Base-by-base conservation (phyloP, 495 filamentous ascomycete genomes). In the Penicillium atrosanguineum region DNA sequence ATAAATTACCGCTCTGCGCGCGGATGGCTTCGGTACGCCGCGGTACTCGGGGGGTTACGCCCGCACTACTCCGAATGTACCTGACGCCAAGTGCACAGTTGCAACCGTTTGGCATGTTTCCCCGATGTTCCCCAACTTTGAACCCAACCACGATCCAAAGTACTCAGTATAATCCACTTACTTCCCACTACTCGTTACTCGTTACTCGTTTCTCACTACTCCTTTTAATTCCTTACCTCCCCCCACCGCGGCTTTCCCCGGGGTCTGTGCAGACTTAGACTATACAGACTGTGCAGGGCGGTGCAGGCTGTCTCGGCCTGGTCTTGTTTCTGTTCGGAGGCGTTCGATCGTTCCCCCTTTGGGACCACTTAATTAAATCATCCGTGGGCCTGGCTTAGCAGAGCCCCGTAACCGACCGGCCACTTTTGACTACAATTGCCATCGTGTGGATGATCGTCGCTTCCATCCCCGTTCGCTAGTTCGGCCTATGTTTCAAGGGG, bases 301-400 rank as follows among this genome's bases (percentile, higher is more conserved):
- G 23, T 23, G 26, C 36, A n/a, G 29, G 29, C 34, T 37, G 12
- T 20, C 37, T 41, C 38, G 29, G 38, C 26, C 40, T 50, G 20
- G 38, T 39, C 26, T 43, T 34, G 28, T 21, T 50, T 28, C 34
- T 34, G 11, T 40, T 39, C 48, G 38, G 51, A 28, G 28, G 21
- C 19, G 29, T 55, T 47, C 46, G 38, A 52, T 52, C 52, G 23
- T 47, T 45, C 48, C 47, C 47, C 26, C 36, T 57, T 62, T 55
- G 29, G 48, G 28, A 23, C 23, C 44, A 20, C 21, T 23, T 31
- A 28, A 47, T 47, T 48, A 19, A 40, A 6, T 25, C 19, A 25
- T 14, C 31, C 31, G 31, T 26, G 40, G 39, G 14, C 46, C 41
- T 36, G n/a, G 42, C 12, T 34, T 16, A 20, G 21, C 18, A 14